Percentiles rank a stretch among this genome's conserved stretches.
Evolutionary conservation across 202 grass and related monocot genomes (phyloP).

Genomic region (Schoenoplectus triqueter): DNA sequence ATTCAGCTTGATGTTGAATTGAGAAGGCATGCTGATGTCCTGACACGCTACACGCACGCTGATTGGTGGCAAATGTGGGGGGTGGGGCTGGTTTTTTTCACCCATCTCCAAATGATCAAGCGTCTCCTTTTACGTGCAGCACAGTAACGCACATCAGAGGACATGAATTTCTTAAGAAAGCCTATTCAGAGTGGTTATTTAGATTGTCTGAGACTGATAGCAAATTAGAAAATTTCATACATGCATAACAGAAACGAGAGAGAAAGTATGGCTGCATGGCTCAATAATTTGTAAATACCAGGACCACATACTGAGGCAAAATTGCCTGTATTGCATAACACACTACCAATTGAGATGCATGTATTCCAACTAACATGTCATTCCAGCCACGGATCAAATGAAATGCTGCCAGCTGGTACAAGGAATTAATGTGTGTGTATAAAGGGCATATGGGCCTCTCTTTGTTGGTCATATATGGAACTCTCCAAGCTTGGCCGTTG

Average conservation of each 20-base stretch:
- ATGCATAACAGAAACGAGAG: background rate
- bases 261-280: background rate
- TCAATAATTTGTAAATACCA: slow-evolving; percentile 31
- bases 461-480: slow-evolving; percentile 18
- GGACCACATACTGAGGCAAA: slow-evolving; percentile 23
- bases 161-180: slow-evolving; percentile 8
- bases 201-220: slow-evolving; percentile 13
- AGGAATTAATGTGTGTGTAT: slow-evolving; percentile 31
- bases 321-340: slow-evolving; percentile 26
- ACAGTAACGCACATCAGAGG: too few species aligned
- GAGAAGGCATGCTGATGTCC: too few species aligned
- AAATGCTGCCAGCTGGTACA: slow-evolving; percentile 9
- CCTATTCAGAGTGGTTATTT: slow-evolving; percentile 24
- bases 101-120: too few species aligned
- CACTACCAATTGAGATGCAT: slow-evolving; percentile 32
- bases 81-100: too few species aligned
- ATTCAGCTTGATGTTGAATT: background rate
- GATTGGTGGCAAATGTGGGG: too few species aligned
- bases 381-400: slow-evolving; percentile 25
- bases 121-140: too few species aligned
- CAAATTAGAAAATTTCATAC: background rate
- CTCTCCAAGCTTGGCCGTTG: slow-evolving; percentile 26
- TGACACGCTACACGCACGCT: too few species aligned
- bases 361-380: slow-evolving; percentile 43
- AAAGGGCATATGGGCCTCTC: background rate